A percentile compares a stretch with the other conserved stretches of the same genome.
Evolutionary conservation across 2,329 filamentous ascomycete genomes (phyloP).

Genomic region (Incumbomyces delicatus): DNA sequence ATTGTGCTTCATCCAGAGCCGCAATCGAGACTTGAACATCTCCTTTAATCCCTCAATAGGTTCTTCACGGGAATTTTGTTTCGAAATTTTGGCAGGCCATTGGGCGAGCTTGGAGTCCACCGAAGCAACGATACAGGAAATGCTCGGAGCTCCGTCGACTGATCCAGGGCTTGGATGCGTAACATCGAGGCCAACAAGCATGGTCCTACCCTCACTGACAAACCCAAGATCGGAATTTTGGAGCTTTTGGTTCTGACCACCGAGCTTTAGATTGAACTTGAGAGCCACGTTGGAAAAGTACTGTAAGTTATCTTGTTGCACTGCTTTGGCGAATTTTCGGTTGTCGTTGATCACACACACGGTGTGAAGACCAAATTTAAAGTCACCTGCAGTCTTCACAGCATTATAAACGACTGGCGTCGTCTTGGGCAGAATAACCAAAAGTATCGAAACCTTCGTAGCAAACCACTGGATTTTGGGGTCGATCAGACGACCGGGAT

Average conservation of each 20-base stretch:
- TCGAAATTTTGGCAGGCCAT: constrained; percentile 65
- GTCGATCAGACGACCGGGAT: not conserved
- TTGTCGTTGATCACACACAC: constrained; percentile 38
- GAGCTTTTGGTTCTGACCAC: constrained; percentile 37
- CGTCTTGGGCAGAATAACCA: constrained; percentile 48
- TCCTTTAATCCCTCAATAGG: constrained; percentile 57
- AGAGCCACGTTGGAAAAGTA: constrained; percentile 55
- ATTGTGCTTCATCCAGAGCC: constrained; percentile 55
- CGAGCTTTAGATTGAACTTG: constrained; percentile 73
- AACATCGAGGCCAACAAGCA: constrained; percentile 81
- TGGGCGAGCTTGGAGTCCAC: constrained; percentile 60
- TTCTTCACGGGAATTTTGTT: constrained; percentile 49
- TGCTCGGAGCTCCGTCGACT: constrained; percentile 53
- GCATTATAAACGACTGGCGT: constrained; percentile 49
- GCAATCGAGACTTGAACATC: constrained; percentile 56
- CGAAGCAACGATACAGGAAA: constrained; percentile 73
- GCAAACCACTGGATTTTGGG: not conserved
- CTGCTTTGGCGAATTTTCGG: constrained; percentile 1
- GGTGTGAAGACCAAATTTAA: constrained; percentile 48
- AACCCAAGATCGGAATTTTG: constrained; percentile 44
- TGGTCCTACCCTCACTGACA: constrained; percentile 59
- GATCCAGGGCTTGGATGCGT: constrained; percentile 71
- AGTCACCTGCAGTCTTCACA: constrained; percentile 60
- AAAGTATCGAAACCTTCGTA: constrained; percentile 32
- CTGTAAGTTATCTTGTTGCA: constrained; percentile 33